Evolutionary conservation across 225 moss, liverwort and hornwort species (phyloP).

Genomic region (Sphagnum tenellum): DNA sequence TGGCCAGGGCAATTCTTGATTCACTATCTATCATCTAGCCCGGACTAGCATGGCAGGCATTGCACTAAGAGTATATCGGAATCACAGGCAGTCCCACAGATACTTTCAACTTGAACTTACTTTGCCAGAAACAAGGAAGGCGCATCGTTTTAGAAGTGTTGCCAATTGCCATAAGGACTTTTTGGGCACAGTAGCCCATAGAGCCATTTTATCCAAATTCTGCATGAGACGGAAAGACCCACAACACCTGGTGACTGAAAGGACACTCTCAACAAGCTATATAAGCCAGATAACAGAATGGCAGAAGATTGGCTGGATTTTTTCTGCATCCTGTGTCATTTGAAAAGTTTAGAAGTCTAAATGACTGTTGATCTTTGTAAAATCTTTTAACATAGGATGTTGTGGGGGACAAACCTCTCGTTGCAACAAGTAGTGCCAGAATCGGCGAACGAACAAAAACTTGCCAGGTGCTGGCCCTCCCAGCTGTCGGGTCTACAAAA

Average conservation of each 20-base stretch:
- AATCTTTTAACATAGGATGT: background rate
- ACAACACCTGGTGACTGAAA: too few species aligned
- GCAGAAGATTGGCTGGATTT: too few species aligned
- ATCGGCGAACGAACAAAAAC: conserved; percentile 58
- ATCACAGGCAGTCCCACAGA: background rate
- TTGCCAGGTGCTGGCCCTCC: conserved; percentile 60
- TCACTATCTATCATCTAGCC: too few species aligned
- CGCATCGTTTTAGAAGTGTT: conserved; percentile 55
- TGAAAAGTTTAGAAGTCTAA: too few species aligned
- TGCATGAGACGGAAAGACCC: conserved; percentile 8
- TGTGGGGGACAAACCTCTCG: conserved; percentile 42
- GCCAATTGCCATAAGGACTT: conserved; percentile 59
- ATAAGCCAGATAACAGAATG: too few species aligned
- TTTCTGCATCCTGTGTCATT: too few species aligned
- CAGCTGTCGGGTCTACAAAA: conserved; percentile 63
- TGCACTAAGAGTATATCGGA: too few species aligned
- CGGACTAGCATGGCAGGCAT: too few species aligned
- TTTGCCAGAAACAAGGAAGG: conserved; percentile 70
- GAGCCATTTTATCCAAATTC: conserved; percentile 54
- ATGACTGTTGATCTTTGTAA: too few species aligned
- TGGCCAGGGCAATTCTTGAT: too few species aligned
- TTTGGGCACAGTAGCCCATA: conserved; percentile 61
- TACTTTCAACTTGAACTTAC: conserved; percentile 13
- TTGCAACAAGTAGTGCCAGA: conserved; percentile 78
- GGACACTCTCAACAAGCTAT: too few species aligned